These are phyloP conservation scores for Amoebophrya sp. DNA, from an alignment of 169 alveolate genomes.

Conservation along the genomic window DNA sequence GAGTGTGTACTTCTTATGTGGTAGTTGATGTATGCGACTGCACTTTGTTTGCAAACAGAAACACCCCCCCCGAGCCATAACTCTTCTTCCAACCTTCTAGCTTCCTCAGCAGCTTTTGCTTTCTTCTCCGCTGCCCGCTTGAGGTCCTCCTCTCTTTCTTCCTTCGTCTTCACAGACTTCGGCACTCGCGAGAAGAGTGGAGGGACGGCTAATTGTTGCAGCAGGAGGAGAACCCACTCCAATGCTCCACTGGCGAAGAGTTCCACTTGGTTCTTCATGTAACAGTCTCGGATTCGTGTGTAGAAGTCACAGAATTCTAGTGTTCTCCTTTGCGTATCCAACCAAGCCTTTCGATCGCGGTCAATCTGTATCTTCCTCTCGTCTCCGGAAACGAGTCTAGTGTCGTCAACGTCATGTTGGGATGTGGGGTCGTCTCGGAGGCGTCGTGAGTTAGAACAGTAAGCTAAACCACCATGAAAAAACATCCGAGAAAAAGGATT, in stretches of 20 bases:
- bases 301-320: neutral
- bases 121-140: neutral
- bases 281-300: neutral
- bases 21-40: too few species aligned
- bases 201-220: constrained; percentile 10
- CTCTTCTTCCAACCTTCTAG: neutral
- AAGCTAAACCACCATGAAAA: too few species aligned
- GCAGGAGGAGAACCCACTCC: neutral
- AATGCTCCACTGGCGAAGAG: neutral
- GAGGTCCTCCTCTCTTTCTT: neutral
- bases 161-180: neutral
- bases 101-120: neutral
- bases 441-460: too few species aligned
- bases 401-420: neutral
- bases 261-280: neutral
- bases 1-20: too few species aligned
- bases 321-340: neutral
- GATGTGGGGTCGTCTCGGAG: too few species aligned
- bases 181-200: neutral
- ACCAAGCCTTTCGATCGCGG: constrained; percentile 1
- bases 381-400: neutral
- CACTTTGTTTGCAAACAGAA: too few species aligned
- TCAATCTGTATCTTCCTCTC: neutral
- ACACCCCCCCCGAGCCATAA: too few species aligned
- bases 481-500: too few species aligned